Evolutionary conservation across 2,329 filamentous ascomycete genomes (phyloP).

Genomic region (Talaromyces marneffei): DNA sequence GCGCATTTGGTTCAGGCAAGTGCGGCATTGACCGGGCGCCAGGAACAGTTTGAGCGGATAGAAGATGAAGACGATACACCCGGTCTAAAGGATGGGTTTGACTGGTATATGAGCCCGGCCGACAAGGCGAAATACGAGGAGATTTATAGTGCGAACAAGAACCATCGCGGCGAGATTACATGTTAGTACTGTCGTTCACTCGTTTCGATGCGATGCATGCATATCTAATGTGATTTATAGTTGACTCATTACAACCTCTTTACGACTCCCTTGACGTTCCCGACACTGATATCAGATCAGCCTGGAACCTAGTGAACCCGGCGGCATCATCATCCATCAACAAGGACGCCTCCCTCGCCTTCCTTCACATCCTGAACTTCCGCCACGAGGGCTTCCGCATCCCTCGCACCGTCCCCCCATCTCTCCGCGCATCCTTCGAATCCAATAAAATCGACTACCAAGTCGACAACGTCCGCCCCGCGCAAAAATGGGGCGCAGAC

Average conservation of each 20-base stretch:
- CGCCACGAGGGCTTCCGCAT: constrained; percentile 93
- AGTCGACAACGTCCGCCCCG: constrained; percentile 66
- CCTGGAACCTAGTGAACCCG: constrained; percentile 97
- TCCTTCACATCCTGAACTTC: constrained; percentile 94
- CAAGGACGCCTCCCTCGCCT: constrained; percentile 90
- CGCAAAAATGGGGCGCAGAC: constrained; percentile 72
- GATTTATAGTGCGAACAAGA: constrained; percentile 89
- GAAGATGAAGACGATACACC: constrained; percentile 72
- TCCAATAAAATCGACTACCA: constrained; percentile 96
- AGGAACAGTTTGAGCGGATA: constrained; percentile 76
- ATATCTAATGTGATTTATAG: constrained; percentile 38
- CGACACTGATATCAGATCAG: constrained; percentile 75
- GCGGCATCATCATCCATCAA: constrained; percentile 75
- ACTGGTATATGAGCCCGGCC: constrained; percentile 96
- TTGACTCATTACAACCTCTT: constrained; percentile 71
- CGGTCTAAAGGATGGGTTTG: constrained; percentile 90
- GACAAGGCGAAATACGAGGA: constrained; percentile 95
- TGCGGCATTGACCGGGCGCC: constrained; percentile 70
- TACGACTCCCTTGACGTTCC: constrained; percentile 66
- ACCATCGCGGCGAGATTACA: constrained; percentile 75
- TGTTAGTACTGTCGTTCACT: constrained; percentile 49
- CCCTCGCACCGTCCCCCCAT: constrained; percentile 82
- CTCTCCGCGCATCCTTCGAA: constrained; percentile 86
- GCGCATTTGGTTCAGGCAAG: constrained; percentile 81
- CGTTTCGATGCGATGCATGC: not conserved